These are phyloP conservation scores for Fusarium transvaalense DNA, from an alignment of 2,329 filamentous ascomycete genomes.

Conservation along the genomic window DNA sequence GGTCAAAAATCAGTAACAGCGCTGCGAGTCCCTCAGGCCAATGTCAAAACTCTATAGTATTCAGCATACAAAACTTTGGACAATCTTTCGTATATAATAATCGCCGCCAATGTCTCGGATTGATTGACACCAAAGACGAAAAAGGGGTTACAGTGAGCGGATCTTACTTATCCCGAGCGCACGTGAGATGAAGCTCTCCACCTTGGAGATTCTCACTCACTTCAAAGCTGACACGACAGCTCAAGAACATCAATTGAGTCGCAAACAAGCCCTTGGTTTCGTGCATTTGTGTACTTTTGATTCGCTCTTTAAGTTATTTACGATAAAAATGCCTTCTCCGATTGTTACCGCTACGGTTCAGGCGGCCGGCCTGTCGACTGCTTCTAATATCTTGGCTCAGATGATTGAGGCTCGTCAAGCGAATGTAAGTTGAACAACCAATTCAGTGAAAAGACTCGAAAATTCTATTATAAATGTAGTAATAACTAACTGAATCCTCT, in stretches of 20 bases:
- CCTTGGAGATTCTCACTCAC: constrained; percentile 22
- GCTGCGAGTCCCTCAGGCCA: no score
- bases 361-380: constrained; percentile 63
- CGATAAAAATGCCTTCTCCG: constrained; percentile 59
- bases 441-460: neutral
- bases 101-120: neutral
- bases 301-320: constrained; percentile 11
- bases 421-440: constrained; percentile 50
- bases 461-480: neutral
- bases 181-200: constrained; percentile 33
- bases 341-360: constrained; percentile 67
- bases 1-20: neutral
- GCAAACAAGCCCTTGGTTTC: neutral
- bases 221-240: constrained; percentile 11
- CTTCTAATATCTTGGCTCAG: constrained; percentile 68
- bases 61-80: no score
- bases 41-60: no score
- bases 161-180: constrained; percentile 37
- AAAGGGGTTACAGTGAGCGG: constrained; percentile 18
- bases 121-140: constrained; percentile 9
- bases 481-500: neutral
- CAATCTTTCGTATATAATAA: no score
- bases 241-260: neutral
- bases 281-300: neutral
- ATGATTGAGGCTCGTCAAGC: constrained; percentile 63